Evolutionary conservation across 768 basidiomycete genomes (phyloP).

Genomic region (Lactarius vividus): DNA sequence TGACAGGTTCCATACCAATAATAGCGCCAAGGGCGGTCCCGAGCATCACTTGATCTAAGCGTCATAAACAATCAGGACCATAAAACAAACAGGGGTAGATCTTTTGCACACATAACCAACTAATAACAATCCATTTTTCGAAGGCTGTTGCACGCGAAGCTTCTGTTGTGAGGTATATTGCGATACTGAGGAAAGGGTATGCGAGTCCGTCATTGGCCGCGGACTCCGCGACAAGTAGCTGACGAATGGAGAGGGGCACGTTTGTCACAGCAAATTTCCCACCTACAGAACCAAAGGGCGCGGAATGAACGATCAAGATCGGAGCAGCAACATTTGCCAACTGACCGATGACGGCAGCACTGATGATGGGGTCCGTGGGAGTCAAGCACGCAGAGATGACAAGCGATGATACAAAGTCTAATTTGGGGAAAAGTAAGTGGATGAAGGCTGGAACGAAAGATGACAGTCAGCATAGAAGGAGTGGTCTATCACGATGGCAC

Average conservation of each 20-base stretch:
- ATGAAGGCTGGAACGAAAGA: constrained; percentile 49
- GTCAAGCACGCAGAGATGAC: constrained; percentile 89
- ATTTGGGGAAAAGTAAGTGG: constrained; percentile 63
- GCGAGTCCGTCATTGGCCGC: constrained; percentile 96
- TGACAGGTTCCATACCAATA: constrained; percentile 34
- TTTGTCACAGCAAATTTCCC: constrained; percentile 68
- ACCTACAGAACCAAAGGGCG: constrained; percentile 40
- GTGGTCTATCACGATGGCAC: no score
- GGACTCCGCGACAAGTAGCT: constrained; percentile 82
- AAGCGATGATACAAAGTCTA: constrained; percentile 72
- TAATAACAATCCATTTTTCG: constrained; percentile 81
- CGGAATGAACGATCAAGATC: background rate
- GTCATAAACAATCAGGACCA: background rate
- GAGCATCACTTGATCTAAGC: constrained; percentile 73
- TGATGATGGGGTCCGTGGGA: constrained; percentile 93
- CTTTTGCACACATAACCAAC: constrained; percentile 65
- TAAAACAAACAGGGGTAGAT: constrained; percentile 6
- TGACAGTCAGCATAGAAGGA: background rate
- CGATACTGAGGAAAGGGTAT: constrained; percentile 85
- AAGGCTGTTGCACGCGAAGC: constrained; percentile 59
- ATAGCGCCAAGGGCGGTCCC: constrained; percentile 68
- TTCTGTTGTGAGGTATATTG: constrained; percentile 83
- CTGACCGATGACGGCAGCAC: constrained; percentile 74
- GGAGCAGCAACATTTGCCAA: background rate
- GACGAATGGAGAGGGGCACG: constrained; percentile 73